Evolutionary conservation across 495 filamentous ascomycete species (phyloP), one percentile per base, ranked within the genome.

Genomic region (Stereocaulon alpinum): DNA sequence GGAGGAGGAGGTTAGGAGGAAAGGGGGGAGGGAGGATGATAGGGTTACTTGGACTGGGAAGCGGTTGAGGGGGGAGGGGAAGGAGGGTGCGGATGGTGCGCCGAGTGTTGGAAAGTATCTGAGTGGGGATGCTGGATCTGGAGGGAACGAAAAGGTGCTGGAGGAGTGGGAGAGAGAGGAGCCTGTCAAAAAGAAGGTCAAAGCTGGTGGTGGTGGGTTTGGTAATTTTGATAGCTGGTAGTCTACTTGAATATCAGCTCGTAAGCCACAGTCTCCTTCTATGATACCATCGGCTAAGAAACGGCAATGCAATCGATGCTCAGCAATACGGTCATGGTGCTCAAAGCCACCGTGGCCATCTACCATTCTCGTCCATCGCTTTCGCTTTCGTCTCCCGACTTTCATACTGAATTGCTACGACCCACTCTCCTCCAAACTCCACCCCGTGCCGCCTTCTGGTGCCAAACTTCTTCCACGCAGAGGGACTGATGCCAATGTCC

Each of bases 151-250:
- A 86, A 44, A 89, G 87, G 5, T 96, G 94, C 76, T 92, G 90
- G 22, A 93, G 44, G 63, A 66, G 42, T 66, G 64, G 64, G 64
- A 66, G 43, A 20, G 79, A 63, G 75, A 82, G 59, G 84, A 87
- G 63, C 88, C 87, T 40, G 79, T 76, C 10, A 85, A 82, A 69
- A 96, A 96, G 73, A 95, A 95, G 72, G 65, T 73, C 10, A 95
- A 89, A 69, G 76, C 18, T 32, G 47, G 77, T 4, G 64, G 68
- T 3, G 86, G 88, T 34, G 91, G 90, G 3, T 98, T 96, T 78
- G 93, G 93, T 15, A 93, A 96, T 73, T 96, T 98, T 69, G 88
- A 91, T 74, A 74, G 64, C 37, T 93, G 88, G 88, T 92, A 61
- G 41, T 3, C 24, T 32, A 15, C 2, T 29, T 0, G 29, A 6